Percentiles rank a stretch among this genome's conserved stretches.
Evolutionary conservation across 1,139 yeast genomes (phyloP).

Genomic region (Suhomyces kunorum): DNA sequence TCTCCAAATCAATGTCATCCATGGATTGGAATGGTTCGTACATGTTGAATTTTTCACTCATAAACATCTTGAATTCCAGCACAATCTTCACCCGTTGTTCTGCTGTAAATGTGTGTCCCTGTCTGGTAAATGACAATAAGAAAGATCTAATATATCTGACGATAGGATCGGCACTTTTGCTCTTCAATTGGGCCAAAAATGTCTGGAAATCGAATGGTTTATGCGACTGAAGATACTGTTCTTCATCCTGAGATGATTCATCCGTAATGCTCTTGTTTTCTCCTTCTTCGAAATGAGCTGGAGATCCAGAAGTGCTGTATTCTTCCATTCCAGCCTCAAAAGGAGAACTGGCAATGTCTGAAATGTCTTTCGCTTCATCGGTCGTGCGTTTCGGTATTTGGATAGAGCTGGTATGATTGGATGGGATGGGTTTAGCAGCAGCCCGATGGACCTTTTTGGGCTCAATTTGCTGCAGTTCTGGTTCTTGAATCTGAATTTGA

Average conservation of each 20-base stretch:
- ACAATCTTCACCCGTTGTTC: constrained; percentile 78
- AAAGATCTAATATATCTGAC: constrained; percentile 84
- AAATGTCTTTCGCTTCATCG: constrained; percentile 5
- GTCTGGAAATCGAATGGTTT: constrained; percentile 78
- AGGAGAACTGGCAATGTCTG: constrained; percentile 9
- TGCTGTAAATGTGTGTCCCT: constrained; percentile 62
- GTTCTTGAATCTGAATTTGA: not conserved
- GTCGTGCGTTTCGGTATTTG: constrained; percentile 1
- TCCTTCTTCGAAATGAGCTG: no score
- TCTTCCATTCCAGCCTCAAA: constrained; percentile 9
- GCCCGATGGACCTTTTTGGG: no score
- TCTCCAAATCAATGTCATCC: constrained; percentile 58
- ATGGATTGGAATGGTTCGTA: constrained; percentile 77
- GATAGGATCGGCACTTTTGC: constrained; percentile 82
- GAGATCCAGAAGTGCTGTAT: no score
- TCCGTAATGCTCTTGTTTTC: no score
- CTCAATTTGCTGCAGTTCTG: not conserved
- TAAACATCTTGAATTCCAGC: constrained; percentile 69
- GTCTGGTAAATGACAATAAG: constrained; percentile 69
- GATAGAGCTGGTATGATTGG: not conserved
- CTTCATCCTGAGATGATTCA: constrained; percentile 19
- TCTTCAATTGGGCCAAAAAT: constrained; percentile 70
- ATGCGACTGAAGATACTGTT: constrained; percentile 44
- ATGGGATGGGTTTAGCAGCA: not conserved
- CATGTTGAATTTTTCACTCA: constrained; percentile 61